Conservation (phyloP, 202 grass and related monocot genomes). For the Dendrocalamus latiflorus region DNA sequence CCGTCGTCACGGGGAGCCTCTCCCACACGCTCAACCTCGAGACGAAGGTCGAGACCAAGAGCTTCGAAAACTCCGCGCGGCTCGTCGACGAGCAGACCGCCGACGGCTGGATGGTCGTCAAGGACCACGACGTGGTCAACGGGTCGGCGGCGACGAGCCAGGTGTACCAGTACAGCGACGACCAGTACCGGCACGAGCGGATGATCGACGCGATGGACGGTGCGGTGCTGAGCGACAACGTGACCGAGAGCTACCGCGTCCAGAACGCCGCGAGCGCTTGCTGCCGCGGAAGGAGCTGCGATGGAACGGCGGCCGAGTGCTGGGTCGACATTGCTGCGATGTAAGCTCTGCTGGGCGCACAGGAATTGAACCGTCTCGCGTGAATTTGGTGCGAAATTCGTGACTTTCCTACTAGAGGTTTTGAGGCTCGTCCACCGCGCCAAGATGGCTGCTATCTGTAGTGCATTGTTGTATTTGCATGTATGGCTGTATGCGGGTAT, state of each 20-base stretch:
- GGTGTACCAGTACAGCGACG: constrained; percentile 55
- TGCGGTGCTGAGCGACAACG: constrained; percentile 59
- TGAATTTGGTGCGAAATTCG: background rate
- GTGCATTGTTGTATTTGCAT: background rate
- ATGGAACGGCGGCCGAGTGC: background rate
- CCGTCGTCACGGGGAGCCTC: constrained; percentile 42
- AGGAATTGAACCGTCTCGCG: no score
- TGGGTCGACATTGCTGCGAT: background rate
- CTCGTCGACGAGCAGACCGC: constrained; percentile 61
- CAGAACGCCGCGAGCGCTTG: background rate
- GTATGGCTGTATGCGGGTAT: no score
- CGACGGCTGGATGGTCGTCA: constrained; percentile 67
- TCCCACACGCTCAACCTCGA: constrained; percentile 50
- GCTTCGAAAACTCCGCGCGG: constrained; percentile 1
- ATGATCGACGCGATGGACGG: constrained; percentile 51
- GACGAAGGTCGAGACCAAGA: background rate
- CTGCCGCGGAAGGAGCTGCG: background rate
- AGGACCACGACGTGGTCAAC: constrained; percentile 61
- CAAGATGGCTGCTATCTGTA: background rate
- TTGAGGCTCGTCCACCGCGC: background rate
- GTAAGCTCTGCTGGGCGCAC: background rate
- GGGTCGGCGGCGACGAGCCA: constrained; percentile 56
- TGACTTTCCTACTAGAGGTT: background rate
- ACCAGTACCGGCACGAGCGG: constrained; percentile 20
- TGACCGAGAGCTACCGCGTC: constrained; percentile 34